Base-by-base conservation (phyloP, 2,329 filamentous ascomycete species). In the Fusarium multiceps region DNA sequence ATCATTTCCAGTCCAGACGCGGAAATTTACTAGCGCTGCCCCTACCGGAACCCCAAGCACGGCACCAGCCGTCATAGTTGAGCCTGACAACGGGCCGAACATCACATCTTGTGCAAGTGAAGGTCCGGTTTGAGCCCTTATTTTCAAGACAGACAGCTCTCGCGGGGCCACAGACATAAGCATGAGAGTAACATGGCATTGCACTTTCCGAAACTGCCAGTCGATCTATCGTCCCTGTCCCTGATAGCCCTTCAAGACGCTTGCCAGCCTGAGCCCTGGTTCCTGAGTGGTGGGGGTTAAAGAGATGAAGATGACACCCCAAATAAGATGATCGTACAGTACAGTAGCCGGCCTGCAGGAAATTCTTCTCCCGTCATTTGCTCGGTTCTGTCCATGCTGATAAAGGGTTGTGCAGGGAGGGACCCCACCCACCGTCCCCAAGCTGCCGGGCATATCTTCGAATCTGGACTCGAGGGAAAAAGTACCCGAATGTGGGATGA, bases 1-100 rank as follows among this genome's bases (percentile, higher is more conserved):
- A 73, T 75, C 72, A 74, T 75, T 27, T 40, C 30, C 66, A 71
- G 53, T 51, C 68, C 65, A 68, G 69, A 49, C 55, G 48, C 63
- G 70, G 69, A 74, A 74, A 73, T 68, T 70, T 72, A 71, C 68
- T 71, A 64, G 63, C 60, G 63, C 55, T 64, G 49, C 62, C 57
- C 61, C 59, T 72, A 56, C 65, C 65, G 51, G 60, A 69, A 58
- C 58, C 51, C 47, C 46, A 47, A 68, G 56, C 23, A 59, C 72
- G 65, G 66, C 70, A 55, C 47, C 56, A 61, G 60, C 70, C 72
- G 70, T 54, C 41, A 34, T 57, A 59, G 40, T 62, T 68, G 67
- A 68, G 65, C 55, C 53, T 60, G 54, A 21, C 43, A 64, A 68
- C 64, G 49, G 61, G 58, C 59, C 60, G 69, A 60, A 42, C 20